Base-by-base conservation (phyloP, 208 protist species). In the Leishmania guyanensis region DNA sequence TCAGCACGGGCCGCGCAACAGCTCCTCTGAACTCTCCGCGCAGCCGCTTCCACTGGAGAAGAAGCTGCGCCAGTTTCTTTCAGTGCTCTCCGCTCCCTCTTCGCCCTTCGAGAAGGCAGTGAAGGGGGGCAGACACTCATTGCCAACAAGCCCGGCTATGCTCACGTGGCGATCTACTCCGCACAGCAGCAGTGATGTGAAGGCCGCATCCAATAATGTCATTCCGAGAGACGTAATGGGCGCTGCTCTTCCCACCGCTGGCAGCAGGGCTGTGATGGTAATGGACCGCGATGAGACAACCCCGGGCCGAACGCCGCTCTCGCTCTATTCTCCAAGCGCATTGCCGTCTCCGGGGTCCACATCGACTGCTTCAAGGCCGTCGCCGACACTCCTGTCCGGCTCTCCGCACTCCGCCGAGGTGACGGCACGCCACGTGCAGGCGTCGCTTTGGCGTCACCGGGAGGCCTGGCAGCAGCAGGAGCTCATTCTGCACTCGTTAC, bases 401-500 rank as follows among this genome's bases (percentile, higher is more conserved):
- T 86, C 82, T 3, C 82, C 82, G 43, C 74, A 39, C 48, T 56
- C 76, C 48, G 71, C 77, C 64, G 78, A 75, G 56, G 78, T 76
- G 65, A 74, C 78, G 16, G 82, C 77, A 62, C 82, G 82, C 22
- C 74, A 86, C 78, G 75, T 70, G 33, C 78, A 80, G 54, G 75
- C 77, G 36, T 79, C 78, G 14, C 77, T 86, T 78, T 75, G 46
- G 48, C 82, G 82, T 10, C 78, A 86, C 10, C 82, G 78, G n/a
- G 78, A 78, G 64, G 56, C 77, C 12, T 86, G 82, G 82, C 77
- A 86, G 74, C 82, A 86, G 66, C 82, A 86, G 56, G 66, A 82
- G 66, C 66, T 71, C 14, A 64, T 86, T 36, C 78, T 86, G n/a
- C 58, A 79, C 62, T 82, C 82, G 53, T 43, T 86, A 62, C 82